Evolutionary conservation across 2,329 filamentous ascomycete genomes (phyloP), one percentile per base, ranked within the genome.

Genomic region (Pseudogymnoascus sp.): DNA sequence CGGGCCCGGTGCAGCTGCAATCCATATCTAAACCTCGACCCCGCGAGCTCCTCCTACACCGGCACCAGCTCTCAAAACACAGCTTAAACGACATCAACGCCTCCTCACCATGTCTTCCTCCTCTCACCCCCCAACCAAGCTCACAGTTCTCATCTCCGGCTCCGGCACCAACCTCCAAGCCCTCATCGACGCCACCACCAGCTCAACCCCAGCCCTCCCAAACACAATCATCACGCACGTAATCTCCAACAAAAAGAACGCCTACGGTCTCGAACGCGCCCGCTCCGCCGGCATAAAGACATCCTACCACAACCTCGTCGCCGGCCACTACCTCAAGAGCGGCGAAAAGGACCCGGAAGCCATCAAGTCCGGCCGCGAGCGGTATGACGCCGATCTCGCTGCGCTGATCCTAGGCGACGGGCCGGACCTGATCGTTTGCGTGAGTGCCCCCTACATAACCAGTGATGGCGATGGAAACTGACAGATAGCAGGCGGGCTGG

Each of bases 121-220:
- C 3, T 33, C 48, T 12, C 48, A 35, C 19, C 15, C 48, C 9
- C 48, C 48, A 48, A 71, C 68, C 5, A 70, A 66, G 64, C 74
- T 84, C 63, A 81, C 80, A 28, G 77, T 86, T 65, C 79, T 86
- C 56, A 85, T 85, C 67, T 86, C 83, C 45, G 83, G 86, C 69
- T 83, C 79, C 65, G 87, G 87, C 58, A 82, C 83, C 34, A 90
- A 90, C 68, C 79, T 90, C 1, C 85, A 89, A 77, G 84, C 85
- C 64, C 78, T 89, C 39, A 72, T 79, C 66, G 73, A 75, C 59
- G 71, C 73, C 30, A 67, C 73, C 21, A 63, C 68, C 21, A 45
- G 61, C 59, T 57, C 60, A 62, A 76, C 83, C 28, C 76, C 80
- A 38, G 73, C 63, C 8, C 48, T 56, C 33, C 41, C 77, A 5